Percentiles rank a stretch among this genome's conserved stretches.
Evolutionary conservation across 164 flowering plant genomes (phyloP).

Genomic region (Dillenia turbinata): DNA sequence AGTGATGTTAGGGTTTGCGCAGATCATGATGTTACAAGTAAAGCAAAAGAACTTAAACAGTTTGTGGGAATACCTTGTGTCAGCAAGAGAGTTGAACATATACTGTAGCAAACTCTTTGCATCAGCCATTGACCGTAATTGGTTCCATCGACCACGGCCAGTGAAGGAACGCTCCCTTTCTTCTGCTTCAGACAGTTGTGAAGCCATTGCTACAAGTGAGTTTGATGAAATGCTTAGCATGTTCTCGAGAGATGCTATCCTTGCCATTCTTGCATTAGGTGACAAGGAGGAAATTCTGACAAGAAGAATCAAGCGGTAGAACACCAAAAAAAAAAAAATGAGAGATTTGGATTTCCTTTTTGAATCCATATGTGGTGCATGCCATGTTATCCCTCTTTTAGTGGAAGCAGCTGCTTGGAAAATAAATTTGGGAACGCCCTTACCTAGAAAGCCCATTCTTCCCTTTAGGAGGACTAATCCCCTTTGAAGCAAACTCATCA

Average conservation of each 20-base stretch:
- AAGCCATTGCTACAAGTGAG: slow-evolving; percentile 94
- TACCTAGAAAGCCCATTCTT: slow-evolving; percentile 86
- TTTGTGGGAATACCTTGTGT: slow-evolving; percentile 52
- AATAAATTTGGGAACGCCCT: neutral
- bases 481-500: slow-evolving; percentile 76
- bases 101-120: slow-evolving; percentile 91
- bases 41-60: neutral
- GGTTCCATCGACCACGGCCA: slow-evolving; percentile 90
- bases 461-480: slow-evolving; percentile 77
- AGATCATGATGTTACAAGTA: no score
- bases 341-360: no score
- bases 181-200: slow-evolving; percentile 98
- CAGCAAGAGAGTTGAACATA: slow-evolving; percentile 84
- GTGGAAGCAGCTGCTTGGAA: no score
- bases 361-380: no score
- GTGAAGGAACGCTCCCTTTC: slow-evolving; percentile 89
- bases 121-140: slow-evolving; percentile 92
- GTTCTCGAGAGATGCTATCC: slow-evolving; percentile 88
- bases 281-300: slow-evolving; percentile 78
- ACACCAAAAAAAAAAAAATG: no score
- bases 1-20: no score
- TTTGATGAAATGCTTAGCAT: slow-evolving; percentile 89
- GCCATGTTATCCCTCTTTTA: no score
- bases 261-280: slow-evolving; percentile 84
- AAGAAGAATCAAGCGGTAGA: slow-evolving; percentile 5